These are phyloP conservation scores for Tulasnella calospora DNA, from an alignment of 768 basidiomycete genomes.

Conservation along the genomic window DNA sequence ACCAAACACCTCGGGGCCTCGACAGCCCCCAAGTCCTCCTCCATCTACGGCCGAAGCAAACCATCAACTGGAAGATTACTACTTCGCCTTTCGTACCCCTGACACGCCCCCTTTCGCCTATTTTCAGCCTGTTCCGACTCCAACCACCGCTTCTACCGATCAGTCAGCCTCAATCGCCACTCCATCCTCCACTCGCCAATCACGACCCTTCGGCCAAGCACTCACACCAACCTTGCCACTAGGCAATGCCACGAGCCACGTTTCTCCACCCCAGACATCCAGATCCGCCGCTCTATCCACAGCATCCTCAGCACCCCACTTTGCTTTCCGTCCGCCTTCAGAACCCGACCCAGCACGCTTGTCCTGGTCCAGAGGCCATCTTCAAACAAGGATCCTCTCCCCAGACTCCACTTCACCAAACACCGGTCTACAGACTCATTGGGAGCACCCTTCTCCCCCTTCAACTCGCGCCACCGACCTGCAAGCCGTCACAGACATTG, in stretches of 20 bases:
- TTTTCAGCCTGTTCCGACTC: neutral
- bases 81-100: neutral
- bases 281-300: neutral
- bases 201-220: neutral
- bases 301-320: neutral
- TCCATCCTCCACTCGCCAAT: neutral
- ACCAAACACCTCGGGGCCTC: neutral
- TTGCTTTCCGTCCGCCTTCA: neutral
- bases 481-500: neutral
- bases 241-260: neutral
- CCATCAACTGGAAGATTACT: neutral
- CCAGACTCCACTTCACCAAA: neutral
- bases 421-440: neutral
- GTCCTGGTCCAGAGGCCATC: neutral
- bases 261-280: neutral
- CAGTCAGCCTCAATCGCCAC: neutral
- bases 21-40: neutral
- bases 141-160: neutral
- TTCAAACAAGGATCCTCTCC: neutral
- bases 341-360: neutral
- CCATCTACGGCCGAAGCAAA: neutral
- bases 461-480: neutral
- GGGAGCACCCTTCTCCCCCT: neutral
- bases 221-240: neutral
- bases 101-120: neutral